phyloP scores from a whole-genome alignment of 176 grass and related monocot species.

The Oryza meyeriana region DNA sequence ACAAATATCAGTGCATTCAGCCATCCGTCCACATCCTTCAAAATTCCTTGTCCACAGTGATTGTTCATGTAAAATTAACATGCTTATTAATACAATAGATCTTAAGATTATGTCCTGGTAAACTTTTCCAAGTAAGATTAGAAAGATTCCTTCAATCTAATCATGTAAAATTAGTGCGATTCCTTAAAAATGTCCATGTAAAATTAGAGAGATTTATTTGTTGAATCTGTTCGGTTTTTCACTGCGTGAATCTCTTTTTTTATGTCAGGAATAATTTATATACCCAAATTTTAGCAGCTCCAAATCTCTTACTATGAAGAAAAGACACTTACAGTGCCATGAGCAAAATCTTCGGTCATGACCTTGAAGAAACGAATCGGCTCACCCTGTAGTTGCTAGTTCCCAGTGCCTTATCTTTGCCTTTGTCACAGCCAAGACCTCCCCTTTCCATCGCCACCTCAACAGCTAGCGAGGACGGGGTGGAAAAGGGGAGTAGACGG shows the following conservation, averaged over 20 bases:
- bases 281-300: too few relatives aligned
- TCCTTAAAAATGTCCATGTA: constrained; percentile 32
- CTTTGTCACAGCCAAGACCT: too few relatives aligned
- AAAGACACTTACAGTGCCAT: too few relatives aligned
- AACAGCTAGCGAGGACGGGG: too few relatives aligned
- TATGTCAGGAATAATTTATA: constrained; percentile 65
- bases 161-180: constrained; percentile 24
- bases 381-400: too few relatives aligned
- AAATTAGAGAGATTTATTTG: constrained; percentile 33
- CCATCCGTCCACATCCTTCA: constrained; percentile 32
- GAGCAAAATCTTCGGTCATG: too few relatives aligned
- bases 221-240: constrained; percentile 15
- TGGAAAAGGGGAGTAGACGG: too few relatives aligned
- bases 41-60: constrained; percentile 34
- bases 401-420: too few relatives aligned
- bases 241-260: constrained; percentile 21
- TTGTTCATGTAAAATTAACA: constrained; percentile 33
- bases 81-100: background rate
- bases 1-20: constrained; percentile 24
- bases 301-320: too few relatives aligned
- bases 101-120: background rate
- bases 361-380: too few relatives aligned
- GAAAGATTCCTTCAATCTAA: background rate
- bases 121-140: constrained; percentile 26
- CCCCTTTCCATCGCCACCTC: too few relatives aligned